These are phyloP conservation scores for Colletotrichum costaricense DNA, from an alignment of 2,329 filamentous ascomycete species.

Conservation along the genomic window DNA sequence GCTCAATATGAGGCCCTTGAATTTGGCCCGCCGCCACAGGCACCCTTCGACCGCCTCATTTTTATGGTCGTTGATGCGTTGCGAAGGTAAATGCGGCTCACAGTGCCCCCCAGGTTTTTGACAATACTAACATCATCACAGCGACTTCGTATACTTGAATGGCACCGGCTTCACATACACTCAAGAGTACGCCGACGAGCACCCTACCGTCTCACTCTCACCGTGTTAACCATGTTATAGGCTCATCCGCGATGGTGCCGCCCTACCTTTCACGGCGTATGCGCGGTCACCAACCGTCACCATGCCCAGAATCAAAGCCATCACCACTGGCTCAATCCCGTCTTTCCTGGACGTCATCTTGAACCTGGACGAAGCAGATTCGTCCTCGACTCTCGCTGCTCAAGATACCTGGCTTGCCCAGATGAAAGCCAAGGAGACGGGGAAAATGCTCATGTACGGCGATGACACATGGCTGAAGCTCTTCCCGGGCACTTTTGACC, in stretches of 20 bases:
- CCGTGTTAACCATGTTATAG: conserved; percentile 55
- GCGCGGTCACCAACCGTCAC: conserved; percentile 97
- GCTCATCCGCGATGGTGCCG: conserved; percentile 84
- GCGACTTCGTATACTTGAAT: conserved; percentile 91
- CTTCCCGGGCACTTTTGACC: conserved; percentile 88
- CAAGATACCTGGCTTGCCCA: conserved; percentile 98
- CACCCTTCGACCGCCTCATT: conserved; percentile 88
- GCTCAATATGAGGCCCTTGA: conserved; percentile 72
- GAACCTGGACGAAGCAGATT: conserved; percentile 95
- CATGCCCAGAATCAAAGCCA: conserved; percentile 97
- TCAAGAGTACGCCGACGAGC: conserved; percentile 72
- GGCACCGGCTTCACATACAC: conserved; percentile 88
- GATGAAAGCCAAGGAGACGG: conserved; percentile 77
- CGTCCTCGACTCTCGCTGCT: conserved; percentile 83
- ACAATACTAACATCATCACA: conserved; percentile 49
- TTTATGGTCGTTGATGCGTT: conserved; percentile 99
- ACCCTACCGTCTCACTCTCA: background rate
- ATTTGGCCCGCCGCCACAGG: conserved; percentile 67
- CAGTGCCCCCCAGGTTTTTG: background rate
- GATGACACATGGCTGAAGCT: conserved; percentile 99
- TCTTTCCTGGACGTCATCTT: conserved; percentile 97
- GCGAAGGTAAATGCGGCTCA: conserved; percentile 71
- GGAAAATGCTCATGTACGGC: conserved; percentile 92
- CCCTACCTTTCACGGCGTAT: conserved; percentile 94
- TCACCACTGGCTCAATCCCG: conserved; percentile 97